These are phyloP conservation scores for Hippophae tibetana DNA, from an alignment of 306 rosid species.

Conservation along the genomic window DNA sequence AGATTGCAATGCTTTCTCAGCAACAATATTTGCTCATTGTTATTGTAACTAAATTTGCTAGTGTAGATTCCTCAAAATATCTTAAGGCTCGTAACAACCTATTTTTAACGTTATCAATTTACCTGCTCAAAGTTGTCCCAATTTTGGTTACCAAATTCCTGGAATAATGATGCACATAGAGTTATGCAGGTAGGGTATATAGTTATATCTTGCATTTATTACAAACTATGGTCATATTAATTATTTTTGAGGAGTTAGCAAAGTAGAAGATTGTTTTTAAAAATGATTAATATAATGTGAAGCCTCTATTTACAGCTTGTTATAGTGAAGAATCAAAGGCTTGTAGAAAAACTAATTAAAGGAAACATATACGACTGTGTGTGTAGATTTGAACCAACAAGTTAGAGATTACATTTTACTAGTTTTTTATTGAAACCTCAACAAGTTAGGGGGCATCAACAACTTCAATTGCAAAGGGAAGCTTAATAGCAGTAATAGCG, in stretches of 20 bases:
- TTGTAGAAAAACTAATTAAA: conserved; percentile 78
- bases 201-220: conserved; percentile 11
- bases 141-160: conserved; percentile 48
- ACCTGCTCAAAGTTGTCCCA: conserved; percentile 63
- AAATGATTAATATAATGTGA: neutral
- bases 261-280: no score
- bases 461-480: no score
- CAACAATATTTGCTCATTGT: conserved; percentile 87
- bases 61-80: conserved; percentile 36
- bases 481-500: no score
- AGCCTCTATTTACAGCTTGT: conserved; percentile 56
- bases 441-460: no score
- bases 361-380: conserved; percentile 80
- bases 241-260: no score
- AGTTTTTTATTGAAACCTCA: neutral
- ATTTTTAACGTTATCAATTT: conserved; percentile 36
- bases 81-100: conserved; percentile 36
- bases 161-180: conserved; percentile 49
- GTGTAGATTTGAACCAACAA: conserved; percentile 76
- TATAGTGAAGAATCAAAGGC: conserved; percentile 95
- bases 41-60: conserved; percentile 62
- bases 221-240: neutral
- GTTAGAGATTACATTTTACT: conserved; percentile 20
- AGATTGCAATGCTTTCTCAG: conserved; percentile 82
- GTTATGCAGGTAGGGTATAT: conserved; percentile 46